Conservation (phyloP, 345 rosid genomes). For the Kernera saxatilis region DNA sequence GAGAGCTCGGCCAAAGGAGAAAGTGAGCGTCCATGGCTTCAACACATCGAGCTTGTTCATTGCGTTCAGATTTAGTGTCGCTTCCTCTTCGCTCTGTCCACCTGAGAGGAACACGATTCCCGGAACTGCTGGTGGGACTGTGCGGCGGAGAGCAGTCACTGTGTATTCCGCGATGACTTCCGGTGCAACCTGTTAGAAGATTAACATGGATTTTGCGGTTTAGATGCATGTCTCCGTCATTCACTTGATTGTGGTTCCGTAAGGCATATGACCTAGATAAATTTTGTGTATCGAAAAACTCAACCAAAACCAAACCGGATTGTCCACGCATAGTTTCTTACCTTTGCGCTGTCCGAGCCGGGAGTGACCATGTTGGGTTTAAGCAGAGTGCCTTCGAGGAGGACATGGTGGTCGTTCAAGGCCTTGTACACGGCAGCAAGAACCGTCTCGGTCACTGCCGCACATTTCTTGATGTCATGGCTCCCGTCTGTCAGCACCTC, state of each 20-base stretch:
- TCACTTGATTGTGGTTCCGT: no score
- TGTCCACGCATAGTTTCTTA: conserved; percentile 9
- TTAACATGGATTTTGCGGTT: no score
- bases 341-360: conserved; percentile 87
- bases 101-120: conserved; percentile 88
- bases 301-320: background rate
- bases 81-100: conserved; percentile 87
- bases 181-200: conserved; percentile 43
- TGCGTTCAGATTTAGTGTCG: conserved; percentile 73
- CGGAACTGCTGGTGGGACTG: conserved; percentile 85
- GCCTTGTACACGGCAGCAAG: conserved; percentile 94
- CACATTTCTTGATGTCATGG: conserved; percentile 80
- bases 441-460: conserved; percentile 74
- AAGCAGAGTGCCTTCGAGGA: conserved; percentile 91
- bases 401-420: conserved; percentile 85
- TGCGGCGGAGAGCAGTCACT: conserved; percentile 67
- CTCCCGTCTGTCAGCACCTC: conserved; percentile 80
- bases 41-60: conserved; percentile 75
- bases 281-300: no score
- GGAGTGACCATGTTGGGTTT: conserved; percentile 99
- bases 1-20: conserved; percentile 93
- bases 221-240: no score
- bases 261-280: no score
- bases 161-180: conserved; percentile 73
- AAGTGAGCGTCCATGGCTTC: conserved; percentile 92